These are phyloP conservation scores for Piper longum DNA, from an alignment of 164 flowering plant species.

Conservation along the genomic window DNA sequence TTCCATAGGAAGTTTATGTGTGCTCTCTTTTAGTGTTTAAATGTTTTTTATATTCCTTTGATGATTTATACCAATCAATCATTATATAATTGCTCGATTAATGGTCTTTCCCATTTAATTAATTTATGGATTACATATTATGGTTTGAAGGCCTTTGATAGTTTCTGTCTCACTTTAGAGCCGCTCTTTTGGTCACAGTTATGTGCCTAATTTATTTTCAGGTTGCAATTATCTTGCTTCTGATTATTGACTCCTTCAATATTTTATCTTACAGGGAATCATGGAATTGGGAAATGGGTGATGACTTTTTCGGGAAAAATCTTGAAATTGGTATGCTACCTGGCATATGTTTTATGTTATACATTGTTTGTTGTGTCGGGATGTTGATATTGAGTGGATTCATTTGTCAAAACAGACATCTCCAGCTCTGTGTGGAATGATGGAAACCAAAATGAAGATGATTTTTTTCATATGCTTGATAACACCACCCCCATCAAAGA, in stretches of 20 bases:
- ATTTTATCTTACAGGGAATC: not conserved
- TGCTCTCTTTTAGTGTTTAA: no score
- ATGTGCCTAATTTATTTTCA: no score
- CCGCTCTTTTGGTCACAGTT: no score
- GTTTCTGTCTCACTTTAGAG: no score
- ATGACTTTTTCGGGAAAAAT: constrained; percentile 10
- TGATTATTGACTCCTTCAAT: not conserved
- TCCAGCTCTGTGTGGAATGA: constrained; percentile 33
- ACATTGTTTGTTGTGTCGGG: not conserved
- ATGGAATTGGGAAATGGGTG: constrained; percentile 1
- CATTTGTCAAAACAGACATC: constrained; percentile 19
- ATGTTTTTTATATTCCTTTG: no score
- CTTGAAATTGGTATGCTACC: constrained; percentile 26
- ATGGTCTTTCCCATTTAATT: no score
- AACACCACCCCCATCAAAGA: constrained; percentile 74
- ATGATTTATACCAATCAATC: no score
- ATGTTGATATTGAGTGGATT: not conserved
- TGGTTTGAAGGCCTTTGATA: no score
- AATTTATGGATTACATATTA: no score
- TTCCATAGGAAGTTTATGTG: no score
- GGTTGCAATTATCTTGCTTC: no score
- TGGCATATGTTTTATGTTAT: not conserved
- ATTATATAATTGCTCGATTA: no score
- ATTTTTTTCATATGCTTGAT: constrained; percentile 44
- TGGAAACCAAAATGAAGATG: constrained; percentile 36